Evolutionary conservation across 1,284 basidiomycete genomes (phyloP), one percentile per base, ranked within the genome.

Genomic region (Pseudozyma sp.): DNA sequence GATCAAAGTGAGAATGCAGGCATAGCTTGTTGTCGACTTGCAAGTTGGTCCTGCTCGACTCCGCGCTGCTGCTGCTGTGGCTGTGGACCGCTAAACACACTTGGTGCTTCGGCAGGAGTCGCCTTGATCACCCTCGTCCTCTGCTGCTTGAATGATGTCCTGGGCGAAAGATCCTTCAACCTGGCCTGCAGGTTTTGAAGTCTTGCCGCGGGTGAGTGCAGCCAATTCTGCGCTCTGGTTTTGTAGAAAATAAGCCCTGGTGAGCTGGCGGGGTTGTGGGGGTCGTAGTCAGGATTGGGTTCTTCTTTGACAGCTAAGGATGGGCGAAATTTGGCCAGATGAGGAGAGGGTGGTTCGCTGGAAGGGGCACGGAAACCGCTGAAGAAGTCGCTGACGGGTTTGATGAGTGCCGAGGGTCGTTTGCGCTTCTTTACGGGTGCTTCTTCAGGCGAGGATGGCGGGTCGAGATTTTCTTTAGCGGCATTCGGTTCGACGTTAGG

Each of bases 271-370:
- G 53, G 34, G 18, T 53, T 7, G 3, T 14, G 7, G 3, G 51
- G 52, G 19, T 52, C 25, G 16, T 14, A 12, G 5, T 69, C 5
- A 3, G 18, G 14, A 5, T 25, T 42, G 6, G 55, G 36, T 14
- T 25, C 56, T 19, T 48, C 48, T 9, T 48, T 53, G 38, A 36
- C 21, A 11, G 35, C 31, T 5, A 52, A 21, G 0, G 59, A 54
- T 0, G 52, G 52, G n/a, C 52, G 62, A 51, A 63, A 69, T 2
- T 52, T 42, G 8, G 19, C 12, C n/a, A 69, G 44, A 8, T 38
- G 52, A 1, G 66, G 66, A 44, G 52, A 38, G 34, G 14, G 14
- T 6, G 44, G 40, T 8, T 59, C 48, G 4, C 9, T 6, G 5
- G 16, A 18, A 7, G 52, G 5, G 1, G 48, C 19, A 2, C 45